Conservation (phyloP, 495 filamentous ascomycete species). For the Penicillium odoratum region DNA sequence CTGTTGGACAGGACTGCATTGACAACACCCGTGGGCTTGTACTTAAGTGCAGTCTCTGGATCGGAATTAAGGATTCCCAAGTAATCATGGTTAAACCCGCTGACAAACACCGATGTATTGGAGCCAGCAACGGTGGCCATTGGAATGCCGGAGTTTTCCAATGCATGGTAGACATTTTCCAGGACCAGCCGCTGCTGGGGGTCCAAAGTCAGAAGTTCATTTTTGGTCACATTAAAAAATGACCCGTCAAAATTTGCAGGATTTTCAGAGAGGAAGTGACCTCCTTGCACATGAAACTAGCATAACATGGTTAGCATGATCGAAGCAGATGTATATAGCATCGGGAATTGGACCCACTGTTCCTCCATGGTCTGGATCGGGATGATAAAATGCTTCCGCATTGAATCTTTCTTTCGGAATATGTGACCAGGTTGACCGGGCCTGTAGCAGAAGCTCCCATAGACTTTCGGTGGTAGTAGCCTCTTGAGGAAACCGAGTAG, state of each 20-base stretch:
- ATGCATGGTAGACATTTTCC: conserved; percentile 57
- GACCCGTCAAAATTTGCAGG: conserved; percentile 41
- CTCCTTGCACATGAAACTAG: conserved; percentile 26
- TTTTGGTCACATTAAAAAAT: conserved; percentile 60
- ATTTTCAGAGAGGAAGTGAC: conserved; percentile 37
- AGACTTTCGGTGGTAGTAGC: conserved; percentile 48
- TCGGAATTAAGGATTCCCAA: conserved; percentile 25
- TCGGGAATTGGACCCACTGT: conserved; percentile 19
- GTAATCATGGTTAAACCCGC: conserved; percentile 31
- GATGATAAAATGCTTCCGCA: conserved; percentile 47
- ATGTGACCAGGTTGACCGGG: conserved; percentile 44
- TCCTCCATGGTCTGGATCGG: conserved; percentile 31
- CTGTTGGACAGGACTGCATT: conserved; percentile 45
- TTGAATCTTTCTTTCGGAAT: conserved; percentile 59
- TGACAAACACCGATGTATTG: conserved; percentile 36
- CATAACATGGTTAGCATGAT: not conserved
- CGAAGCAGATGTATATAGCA: not conserved
- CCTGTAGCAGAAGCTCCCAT: conserved; percentile 44
- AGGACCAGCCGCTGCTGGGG: conserved; percentile 54
- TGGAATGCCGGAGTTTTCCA: conserved; percentile 30
- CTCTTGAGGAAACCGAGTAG: conserved; percentile 52
- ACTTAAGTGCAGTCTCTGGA: conserved; percentile 23
- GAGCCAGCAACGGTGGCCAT: conserved; percentile 26
- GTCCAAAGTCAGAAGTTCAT: conserved; percentile 48
- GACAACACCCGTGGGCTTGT: conserved; percentile 29